These are phyloP conservation scores for Penicillium sp. DNA, from an alignment of 2,329 filamentous ascomycete genomes.

Conservation along the genomic window DNA sequence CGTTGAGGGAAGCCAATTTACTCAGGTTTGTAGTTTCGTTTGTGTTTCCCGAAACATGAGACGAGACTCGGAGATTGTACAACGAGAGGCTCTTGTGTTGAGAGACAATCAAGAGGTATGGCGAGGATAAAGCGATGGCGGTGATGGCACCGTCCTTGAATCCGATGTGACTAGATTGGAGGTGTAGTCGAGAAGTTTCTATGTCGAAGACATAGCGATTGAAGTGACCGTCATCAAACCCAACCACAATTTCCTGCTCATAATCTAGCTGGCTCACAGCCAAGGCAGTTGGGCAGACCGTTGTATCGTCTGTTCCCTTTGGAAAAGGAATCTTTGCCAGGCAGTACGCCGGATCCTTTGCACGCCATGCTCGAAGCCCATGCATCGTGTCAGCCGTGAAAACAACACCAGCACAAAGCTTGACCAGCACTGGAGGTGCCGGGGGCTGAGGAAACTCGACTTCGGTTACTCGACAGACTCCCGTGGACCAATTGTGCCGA, in stretches of 20 bases:
- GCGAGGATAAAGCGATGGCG: constrained; percentile 73
- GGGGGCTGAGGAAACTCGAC: constrained; percentile 66
- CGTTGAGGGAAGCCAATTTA: constrained; percentile 78
- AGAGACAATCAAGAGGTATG: constrained; percentile 81
- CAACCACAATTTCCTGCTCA: constrained; percentile 67
- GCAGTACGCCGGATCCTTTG: constrained; percentile 65
- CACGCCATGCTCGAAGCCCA: constrained; percentile 80
- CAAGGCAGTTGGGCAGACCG: constrained; percentile 64
- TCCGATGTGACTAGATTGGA: constrained; percentile 64
- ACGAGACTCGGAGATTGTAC: constrained; percentile 64
- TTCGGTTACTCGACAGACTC: constrained; percentile 79
- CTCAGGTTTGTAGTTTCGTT: constrained; percentile 42
- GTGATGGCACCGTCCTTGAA: constrained; percentile 70
- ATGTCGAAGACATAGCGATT: constrained; percentile 69
- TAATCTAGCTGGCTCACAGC: constrained; percentile 51
- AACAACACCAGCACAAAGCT: constrained; percentile 76
- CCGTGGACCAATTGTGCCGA: constrained; percentile 87
- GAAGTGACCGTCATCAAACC: constrained; percentile 75
- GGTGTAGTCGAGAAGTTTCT: constrained; percentile 51
- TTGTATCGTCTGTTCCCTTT: constrained; percentile 60
- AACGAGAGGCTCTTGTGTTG: constrained; percentile 74
- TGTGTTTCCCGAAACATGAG: constrained; percentile 13
- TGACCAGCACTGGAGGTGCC: constrained; percentile 71
- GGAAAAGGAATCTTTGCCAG: constrained; percentile 57
- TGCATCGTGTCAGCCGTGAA: constrained; percentile 73